phyloP scores from a whole-genome alignment of 768 basidiomycete genomes.

The Tricholoma saponaceum region DNA sequence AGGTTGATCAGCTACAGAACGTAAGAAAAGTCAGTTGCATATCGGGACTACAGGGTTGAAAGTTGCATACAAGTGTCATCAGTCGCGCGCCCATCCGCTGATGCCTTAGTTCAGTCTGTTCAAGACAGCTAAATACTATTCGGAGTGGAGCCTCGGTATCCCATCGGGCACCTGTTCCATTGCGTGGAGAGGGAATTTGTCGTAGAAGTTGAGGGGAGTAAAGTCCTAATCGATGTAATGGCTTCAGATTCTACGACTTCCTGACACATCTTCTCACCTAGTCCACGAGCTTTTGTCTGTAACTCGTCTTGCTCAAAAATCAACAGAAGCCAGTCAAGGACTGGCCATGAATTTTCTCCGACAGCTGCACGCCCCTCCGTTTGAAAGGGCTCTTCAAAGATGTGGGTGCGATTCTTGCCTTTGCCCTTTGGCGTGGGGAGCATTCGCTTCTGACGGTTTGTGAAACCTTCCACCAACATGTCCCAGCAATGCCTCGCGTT shows the following conservation, averaged over 20 bases:
- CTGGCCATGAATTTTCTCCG: slow-evolving; percentile 62
- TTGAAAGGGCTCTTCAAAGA: slow-evolving; percentile 15
- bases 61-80: slow-evolving; percentile 24
- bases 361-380: slow-evolving; percentile 32
- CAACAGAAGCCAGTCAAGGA: slow-evolving; percentile 64
- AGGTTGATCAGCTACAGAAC: slow-evolving; percentile 35
- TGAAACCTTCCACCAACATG: slow-evolving; percentile 52
- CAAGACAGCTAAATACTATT: slow-evolving; percentile 35
- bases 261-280: slow-evolving; percentile 27
- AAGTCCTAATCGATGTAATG: slow-evolving; percentile 6
- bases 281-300: slow-evolving; percentile 26
- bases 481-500: slow-evolving; percentile 59
- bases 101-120: slow-evolving; percentile 25
- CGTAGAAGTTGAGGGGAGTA: slow-evolving; percentile 52
- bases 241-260: background rate
- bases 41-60: slow-evolving; percentile 4
- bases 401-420: slow-evolving; percentile 26
- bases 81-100: slow-evolving; percentile 32
- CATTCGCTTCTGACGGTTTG: slow-evolving; percentile 29
- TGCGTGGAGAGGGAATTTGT: slow-evolving; percentile 55
- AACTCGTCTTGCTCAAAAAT: slow-evolving; percentile 69
- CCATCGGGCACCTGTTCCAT: slow-evolving; percentile 46
- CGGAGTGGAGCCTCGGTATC: slow-evolving; percentile 50
- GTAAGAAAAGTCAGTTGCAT: slow-evolving; percentile 1
- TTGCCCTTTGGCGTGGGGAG: slow-evolving; percentile 29